Base-by-base conservation (phyloP, 192 early-diverging fungal genomes). In the Geranomyces variabilis region DNA sequence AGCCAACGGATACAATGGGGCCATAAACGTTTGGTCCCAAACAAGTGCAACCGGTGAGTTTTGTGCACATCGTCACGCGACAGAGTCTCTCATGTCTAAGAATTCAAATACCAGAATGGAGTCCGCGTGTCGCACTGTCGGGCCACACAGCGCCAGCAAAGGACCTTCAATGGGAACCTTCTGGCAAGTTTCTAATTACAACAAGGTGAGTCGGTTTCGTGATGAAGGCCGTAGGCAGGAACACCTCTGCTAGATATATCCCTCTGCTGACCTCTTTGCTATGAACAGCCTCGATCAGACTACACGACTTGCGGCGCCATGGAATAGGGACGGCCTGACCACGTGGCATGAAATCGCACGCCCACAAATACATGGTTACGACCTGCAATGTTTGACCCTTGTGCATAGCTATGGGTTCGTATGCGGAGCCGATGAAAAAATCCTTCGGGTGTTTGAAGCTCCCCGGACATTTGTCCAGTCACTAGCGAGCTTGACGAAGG, bases 301-400 rank as follows among this genome's bases (percentile, higher is more conserved):
- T 0, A 77, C 93, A 0, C 85, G 97, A 14, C 74, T 99, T 44
- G 93, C 84, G 83, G 86, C 93, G 0, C 89, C 87, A 24, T 93
- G 94, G 91, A 82, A 26, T 78, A 55, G 73, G 71, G 62, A 68
- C 69, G 0, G 26, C 41, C 51, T 77, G 0, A 67, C 67, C 0
- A 82, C 88, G 9, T 97, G 94, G 95, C 93, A 93, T 77, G 97
- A 99, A 77, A 85, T 96, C 33, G 93, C 90, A 7, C 84, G 97
- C 10, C 93, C 97, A 31, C 97, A 99, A 79, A 92, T 97, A 48
- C 97, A 99, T 71, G 97, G 97, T 5, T 97, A 97, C 75, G 93
- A 96, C 75, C 80, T 96, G 63, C 86, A 93, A 41, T 94, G 93
- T 75, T 79, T 96, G 22, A 88, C 92, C 0, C 94, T 96, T 66